Evolutionary conservation across 345 rosid species (phyloP), one percentile per base, ranked within the genome.

Genomic region (Hibiscus syriacus): DNA sequence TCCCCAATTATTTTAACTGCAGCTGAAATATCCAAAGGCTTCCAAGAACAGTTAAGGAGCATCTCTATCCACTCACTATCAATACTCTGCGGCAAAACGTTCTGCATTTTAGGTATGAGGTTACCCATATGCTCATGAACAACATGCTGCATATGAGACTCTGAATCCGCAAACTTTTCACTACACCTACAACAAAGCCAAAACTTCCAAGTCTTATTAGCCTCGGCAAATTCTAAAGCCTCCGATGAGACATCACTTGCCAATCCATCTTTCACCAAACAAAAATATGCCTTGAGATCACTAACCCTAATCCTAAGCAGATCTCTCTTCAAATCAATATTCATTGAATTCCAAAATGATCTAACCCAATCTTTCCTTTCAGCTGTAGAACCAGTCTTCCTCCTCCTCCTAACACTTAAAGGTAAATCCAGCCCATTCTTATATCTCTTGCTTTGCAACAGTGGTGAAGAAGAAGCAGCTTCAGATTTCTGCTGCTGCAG

Each of bases 401-500:
- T 53, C 11, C 92, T 84, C 80, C 96, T 83, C 71, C 83, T 93
- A 46, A 79, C 62, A 50, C 80, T 86, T 14, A 73, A 68, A 10
- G 75, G 53, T 9, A 70, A 63, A 78, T 84, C 90, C 52, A 76
- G 67, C 50, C 79, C 90, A 30, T 48, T 70, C 74, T 72, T 79
- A 72, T 75, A 81, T 50, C 76, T 86, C 60, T 77, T 85, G 43
- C 22, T 70, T 36, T 72, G 80, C 34, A 72, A 62, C 63, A 49
- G 68, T 12, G 81, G 70, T 6, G 66, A 70, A 49, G 66, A 55
- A 9, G 72, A 68, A 64, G 39, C 25, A 16, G 54, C 53, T 70
- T 91, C 97, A 1, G 92, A 77, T 71, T 83, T 90, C 85, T 89
- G 97, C 85, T 89, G 97, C 89, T 91, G 99, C 82, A 88, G 38